A percentile compares a stretch with the other conserved stretches of the same genome.
Conservation (phyloP, 1,139 yeast species). For the Geotrichum aggregatum region DNA sequence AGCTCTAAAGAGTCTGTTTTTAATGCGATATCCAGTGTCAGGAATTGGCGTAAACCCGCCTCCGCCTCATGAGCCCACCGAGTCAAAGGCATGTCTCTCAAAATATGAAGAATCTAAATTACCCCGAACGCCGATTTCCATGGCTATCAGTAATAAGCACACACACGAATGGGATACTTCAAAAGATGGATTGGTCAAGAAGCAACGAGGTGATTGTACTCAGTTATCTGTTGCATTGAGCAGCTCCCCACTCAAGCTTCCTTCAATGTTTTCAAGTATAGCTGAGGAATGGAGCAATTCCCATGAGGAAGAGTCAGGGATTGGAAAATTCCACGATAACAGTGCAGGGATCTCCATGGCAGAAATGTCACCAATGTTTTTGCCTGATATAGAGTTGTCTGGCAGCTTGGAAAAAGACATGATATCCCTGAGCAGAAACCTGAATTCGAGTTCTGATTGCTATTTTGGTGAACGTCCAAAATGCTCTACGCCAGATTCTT, state of each 20-base stretch:
- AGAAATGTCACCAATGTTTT: slow-evolving; percentile 5
- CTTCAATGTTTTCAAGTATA: background rate
- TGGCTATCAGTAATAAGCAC: background rate
- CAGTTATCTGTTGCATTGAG: slow-evolving; percentile 5
- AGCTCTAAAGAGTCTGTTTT: slow-evolving; percentile 2
- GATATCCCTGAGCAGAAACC: too few relatives aligned
- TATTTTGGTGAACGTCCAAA: background rate
- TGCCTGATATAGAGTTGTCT: background rate
- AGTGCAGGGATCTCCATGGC: background rate
- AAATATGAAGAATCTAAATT: background rate
- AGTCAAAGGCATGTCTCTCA: too few relatives aligned
- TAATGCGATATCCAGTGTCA: slow-evolving; percentile 4
- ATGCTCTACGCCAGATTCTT: slow-evolving; percentile 11
- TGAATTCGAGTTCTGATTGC: background rate
- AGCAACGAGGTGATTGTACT: background rate
- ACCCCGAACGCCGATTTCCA: slow-evolving; percentile 3
- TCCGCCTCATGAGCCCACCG: background rate
- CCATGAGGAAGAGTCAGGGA: background rate
- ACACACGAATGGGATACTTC: background rate
- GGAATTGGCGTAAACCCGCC: background rate
- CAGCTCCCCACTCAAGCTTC: slow-evolving; percentile 10
- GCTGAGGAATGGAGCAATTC: slow-evolving; percentile 1
- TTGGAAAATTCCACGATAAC: background rate
- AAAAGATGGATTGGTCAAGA: background rate
- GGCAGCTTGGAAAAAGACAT: too few relatives aligned